phyloP scores from a whole-genome alignment of 2,329 filamentous ascomycete species.

The Westerdykella sp. region DNA sequence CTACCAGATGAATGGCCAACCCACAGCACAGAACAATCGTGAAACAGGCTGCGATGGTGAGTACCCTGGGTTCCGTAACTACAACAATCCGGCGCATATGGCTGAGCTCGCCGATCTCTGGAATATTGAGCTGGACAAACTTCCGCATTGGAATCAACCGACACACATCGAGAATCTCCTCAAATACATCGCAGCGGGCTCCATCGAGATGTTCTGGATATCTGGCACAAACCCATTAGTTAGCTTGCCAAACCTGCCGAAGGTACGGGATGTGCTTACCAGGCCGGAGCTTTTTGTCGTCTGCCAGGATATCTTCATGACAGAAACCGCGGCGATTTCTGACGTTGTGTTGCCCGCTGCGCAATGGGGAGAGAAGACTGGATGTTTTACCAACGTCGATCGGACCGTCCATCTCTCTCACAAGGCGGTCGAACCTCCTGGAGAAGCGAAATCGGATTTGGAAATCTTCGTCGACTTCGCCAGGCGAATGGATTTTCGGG shows the following conservation, averaged over 20 bases:
- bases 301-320: background rate
- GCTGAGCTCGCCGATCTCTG: constrained; percentile 4
- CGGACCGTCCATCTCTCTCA: no score
- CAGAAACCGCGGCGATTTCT: no score
- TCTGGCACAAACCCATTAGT: constrained; percentile 7
- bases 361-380: no score
- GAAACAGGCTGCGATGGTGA: constrained; percentile 7
- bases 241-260: constrained; percentile 4
- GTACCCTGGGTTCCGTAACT: constrained; percentile 6
- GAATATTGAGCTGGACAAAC: constrained; percentile 6
- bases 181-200: constrained; percentile 5
- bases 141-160: constrained; percentile 6
- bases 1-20: constrained; percentile 7
- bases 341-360: no score
- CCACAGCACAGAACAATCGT: constrained; percentile 6
- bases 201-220: constrained; percentile 7
- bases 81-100: constrained; percentile 6
- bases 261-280: constrained; percentile 5
- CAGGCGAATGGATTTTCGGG: no score
- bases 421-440: no score
- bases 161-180: constrained; percentile 7
- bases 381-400: no score
- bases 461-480: no score
- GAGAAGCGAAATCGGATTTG: no score
- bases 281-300: constrained; percentile 7